Conservation (phyloP, 305 asterid species). For the Rubia peregrina region DNA sequence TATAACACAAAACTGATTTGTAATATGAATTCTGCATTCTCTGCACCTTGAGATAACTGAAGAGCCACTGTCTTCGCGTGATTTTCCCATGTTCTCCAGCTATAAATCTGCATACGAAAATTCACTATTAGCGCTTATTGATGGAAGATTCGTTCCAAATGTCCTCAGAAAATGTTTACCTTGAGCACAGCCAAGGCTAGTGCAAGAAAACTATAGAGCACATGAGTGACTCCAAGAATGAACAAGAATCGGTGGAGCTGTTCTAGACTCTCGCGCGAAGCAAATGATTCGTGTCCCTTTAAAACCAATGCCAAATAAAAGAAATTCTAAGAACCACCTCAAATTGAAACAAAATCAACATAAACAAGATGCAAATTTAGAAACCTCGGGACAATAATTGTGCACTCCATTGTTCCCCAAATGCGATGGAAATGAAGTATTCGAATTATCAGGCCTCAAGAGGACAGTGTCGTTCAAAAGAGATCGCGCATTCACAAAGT, state of each 20-base stretch:
- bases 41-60: slow-evolving; percentile 47
- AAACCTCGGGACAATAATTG: slow-evolving; percentile 62
- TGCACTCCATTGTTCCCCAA: slow-evolving; percentile 26
- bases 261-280: background rate
- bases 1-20: background rate
- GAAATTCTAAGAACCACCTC: no score
- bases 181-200: slow-evolving; percentile 78
- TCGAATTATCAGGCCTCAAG: slow-evolving; percentile 27
- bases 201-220: slow-evolving; percentile 67
- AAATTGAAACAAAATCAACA: no score
- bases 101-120: slow-evolving; percentile 48
- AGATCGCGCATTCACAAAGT: slow-evolving; percentile 19
- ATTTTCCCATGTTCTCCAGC: slow-evolving; percentile 88
- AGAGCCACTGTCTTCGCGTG: slow-evolving; percentile 62
- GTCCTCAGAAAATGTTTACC: slow-evolving; percentile 31
- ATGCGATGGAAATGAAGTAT: slow-evolving; percentile 38
- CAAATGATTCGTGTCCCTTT: no score
- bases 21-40: slow-evolving; percentile 23
- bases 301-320: no score
- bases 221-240: slow-evolving; percentile 76
- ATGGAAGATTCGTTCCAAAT: background rate
- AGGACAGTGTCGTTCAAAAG: slow-evolving; percentile 21
- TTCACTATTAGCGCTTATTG: background rate
- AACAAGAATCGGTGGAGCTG: slow-evolving; percentile 14
- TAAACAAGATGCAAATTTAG: no score